Conservation (phyloP, 495 filamentous ascomycete genomes). For the Daldinia concentrica region DNA sequence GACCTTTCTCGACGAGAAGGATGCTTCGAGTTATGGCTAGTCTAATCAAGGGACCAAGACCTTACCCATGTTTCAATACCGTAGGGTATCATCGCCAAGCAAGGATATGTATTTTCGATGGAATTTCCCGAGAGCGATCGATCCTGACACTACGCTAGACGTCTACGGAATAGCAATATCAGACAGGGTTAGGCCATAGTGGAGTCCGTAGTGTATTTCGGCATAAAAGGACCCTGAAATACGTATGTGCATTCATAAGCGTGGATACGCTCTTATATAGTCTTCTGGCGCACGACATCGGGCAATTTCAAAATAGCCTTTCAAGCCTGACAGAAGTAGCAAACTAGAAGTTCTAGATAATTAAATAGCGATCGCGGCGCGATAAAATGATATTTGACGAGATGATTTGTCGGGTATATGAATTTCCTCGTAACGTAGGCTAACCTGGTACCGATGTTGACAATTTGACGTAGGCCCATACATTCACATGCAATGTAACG, state of each 20-base stretch:
- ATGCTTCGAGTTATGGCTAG: conserved; percentile 11
- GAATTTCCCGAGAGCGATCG: conserved; percentile 26
- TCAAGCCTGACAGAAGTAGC: background rate
- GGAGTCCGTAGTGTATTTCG: conserved; percentile 9
- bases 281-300: background rate
- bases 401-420: background rate
- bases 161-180: conserved; percentile 5
- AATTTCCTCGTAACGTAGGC: background rate
- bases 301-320: background rate
- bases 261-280: background rate
- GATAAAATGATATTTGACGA: background rate
- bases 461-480: conserved; percentile 15
- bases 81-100: conserved; percentile 21
- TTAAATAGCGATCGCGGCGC: background rate
- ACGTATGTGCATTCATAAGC: background rate
- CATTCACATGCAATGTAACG: conserved; percentile 30
- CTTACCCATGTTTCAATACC: conserved; percentile 8
- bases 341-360: background rate
- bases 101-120: conserved; percentile 16
- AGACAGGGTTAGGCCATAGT: conserved; percentile 14
- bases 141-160: conserved; percentile 15
- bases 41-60: conserved; percentile 7
- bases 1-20: conserved; percentile 11
- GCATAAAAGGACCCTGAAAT: background rate
- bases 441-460: conserved; percentile 1